phyloP scores from a whole-genome alignment of 768 basidiomycete species.

The Lentinula lateritia region DNA sequence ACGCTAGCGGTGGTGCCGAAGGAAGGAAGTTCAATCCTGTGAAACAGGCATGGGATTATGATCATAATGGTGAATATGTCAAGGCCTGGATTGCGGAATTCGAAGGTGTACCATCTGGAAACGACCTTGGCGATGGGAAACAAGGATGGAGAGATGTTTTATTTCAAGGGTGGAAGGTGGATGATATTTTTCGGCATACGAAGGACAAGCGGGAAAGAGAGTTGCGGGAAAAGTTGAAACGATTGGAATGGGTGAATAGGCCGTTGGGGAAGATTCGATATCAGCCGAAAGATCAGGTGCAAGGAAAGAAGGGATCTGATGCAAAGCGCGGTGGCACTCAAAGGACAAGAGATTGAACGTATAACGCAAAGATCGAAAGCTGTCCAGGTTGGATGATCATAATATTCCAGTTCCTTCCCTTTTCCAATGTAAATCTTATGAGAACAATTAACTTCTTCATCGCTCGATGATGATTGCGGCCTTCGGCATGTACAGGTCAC shows the following conservation, averaged over 20 bases:
- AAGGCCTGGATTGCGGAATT: slow-evolving; percentile 8
- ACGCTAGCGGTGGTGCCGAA: background rate
- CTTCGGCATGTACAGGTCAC: too few species aligned
- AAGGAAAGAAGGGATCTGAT: background rate
- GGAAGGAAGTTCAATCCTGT: slow-evolving; percentile 9
- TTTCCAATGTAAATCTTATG: too few species aligned
- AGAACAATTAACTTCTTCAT: too few species aligned
- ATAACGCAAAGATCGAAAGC: too few species aligned
- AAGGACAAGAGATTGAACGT: too few species aligned
- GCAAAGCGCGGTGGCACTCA: background rate
- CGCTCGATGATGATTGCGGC: too few species aligned
- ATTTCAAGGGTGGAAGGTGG: slow-evolving; percentile 3
- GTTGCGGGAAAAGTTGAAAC: background rate
- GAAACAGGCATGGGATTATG: slow-evolving; percentile 9
- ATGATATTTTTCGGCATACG: background rate
- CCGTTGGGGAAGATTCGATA: slow-evolving; percentile 5
- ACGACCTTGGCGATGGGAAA: background rate
- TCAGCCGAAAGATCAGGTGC: background rate
- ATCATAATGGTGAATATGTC: slow-evolving; percentile 8
- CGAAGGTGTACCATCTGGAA: background rate
- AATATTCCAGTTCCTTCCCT: too few species aligned
- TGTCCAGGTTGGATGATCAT: too few species aligned
- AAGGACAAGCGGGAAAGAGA: background rate
- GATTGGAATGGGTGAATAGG: background rate
- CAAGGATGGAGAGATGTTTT: slow-evolving; percentile 1